Evolutionary conservation across 2,329 filamentous ascomycete genomes (phyloP).

Genomic region (Paraconiothyrium sp.): DNA sequence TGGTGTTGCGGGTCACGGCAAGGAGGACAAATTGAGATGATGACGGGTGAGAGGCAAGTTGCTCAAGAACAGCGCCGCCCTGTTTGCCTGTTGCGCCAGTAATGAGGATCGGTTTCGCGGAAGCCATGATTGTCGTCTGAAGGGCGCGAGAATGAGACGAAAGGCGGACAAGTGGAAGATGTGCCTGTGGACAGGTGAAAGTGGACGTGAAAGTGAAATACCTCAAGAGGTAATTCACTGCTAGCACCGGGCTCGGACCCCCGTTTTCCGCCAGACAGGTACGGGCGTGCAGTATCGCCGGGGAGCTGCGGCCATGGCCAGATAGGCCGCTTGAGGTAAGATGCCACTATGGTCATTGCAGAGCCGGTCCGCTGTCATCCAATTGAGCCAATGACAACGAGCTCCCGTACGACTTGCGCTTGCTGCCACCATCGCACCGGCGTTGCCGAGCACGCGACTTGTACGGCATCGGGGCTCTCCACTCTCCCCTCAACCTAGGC

Average conservation of each 20-base stretch:
- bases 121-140: constrained; percentile 31
- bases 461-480: constrained; percentile 13
- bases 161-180: background rate
- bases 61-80: constrained; percentile 55
- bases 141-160: background rate
- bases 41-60: constrained; percentile 50
- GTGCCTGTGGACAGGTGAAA: background rate
- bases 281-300: background rate
- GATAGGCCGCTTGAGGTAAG: background rate
- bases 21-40: constrained; percentile 60
- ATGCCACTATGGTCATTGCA: background rate
- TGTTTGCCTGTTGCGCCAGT: constrained; percentile 60
- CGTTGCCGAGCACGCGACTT: background rate
- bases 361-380: background rate
- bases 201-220: background rate
- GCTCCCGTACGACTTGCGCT: background rate
- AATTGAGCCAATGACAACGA: background rate
- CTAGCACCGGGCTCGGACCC: background rate
- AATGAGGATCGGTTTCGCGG: constrained; percentile 54
- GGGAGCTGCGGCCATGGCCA: constrained; percentile 2
- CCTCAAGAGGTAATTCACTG: background rate
- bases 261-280: constrained; percentile 11
- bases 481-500: constrained; percentile 5
- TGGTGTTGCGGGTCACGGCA: constrained; percentile 67
- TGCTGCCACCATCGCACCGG: background rate